Evolutionary conservation across 148 eudicot genomes (phyloP), one percentile per base, ranked within the genome.

Genomic region (Simmondsia chinensis): DNA sequence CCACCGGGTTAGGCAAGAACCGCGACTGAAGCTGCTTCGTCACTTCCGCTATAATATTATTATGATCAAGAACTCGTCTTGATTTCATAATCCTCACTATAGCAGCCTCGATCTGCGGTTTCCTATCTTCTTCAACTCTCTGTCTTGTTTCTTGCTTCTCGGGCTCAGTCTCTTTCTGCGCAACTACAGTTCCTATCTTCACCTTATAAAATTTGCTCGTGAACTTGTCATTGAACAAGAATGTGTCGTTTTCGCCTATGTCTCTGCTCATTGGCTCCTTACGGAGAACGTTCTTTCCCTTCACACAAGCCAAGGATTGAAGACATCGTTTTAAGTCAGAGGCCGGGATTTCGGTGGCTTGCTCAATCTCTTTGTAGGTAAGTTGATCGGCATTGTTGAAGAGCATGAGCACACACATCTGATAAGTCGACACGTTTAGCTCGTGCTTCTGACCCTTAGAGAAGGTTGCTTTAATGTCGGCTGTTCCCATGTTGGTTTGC

Each of bases 401-500:
- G 25, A 85, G 71, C 95, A 85, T 85, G 9, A 85, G 77, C 14
- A 85, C 77, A 40, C 89, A 80, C 95, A 77, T 85, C 33, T 85
- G 95, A 48, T 64, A 77, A 28, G 91, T 85, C 13, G 95, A 85
- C 15, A 85, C 86, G 43, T 75, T 77, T 41, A 85, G 57, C 65
- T 85, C 91, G 39, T 85, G 88, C 65, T 70, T 85, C 46, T 83
- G 94, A 29, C 75, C 79, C 48, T 75, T 75, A 13, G 78, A 77
- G 28, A 85, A 85, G 24, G 74, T 67, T 16, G 83, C 95, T 65
- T 82, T 80, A 11, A 83, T 12, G 62, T 83, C 87, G 39, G 94
- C 94, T 1, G 78, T 70, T 13, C 87, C 94, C 87, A 79, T 79
- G 66, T 76, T 83, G 10, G 94, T 83, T 60, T 79, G 94, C 94